A percentile compares a stretch with the other conserved stretches of the same genome.
phyloP scores from a whole-genome alignment of 2,329 filamentous ascomycete species.

The Penicillium sp. region DNA sequence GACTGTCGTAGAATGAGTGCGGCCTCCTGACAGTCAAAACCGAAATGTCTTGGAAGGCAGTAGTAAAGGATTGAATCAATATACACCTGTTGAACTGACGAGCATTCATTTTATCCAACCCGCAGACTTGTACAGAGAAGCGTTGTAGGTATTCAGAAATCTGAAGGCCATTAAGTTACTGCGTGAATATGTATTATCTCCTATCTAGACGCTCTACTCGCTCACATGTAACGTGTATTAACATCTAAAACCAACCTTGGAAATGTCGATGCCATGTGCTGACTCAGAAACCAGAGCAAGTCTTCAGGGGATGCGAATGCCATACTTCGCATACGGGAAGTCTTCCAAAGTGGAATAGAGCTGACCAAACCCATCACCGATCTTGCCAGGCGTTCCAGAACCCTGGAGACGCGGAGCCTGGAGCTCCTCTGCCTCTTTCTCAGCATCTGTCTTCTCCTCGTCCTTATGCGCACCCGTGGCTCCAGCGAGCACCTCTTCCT shows the following conservation, averaged over 20 bases:
- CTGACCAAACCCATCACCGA: slow-evolving; percentile 61
- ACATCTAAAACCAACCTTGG: background rate
- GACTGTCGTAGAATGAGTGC: background rate
- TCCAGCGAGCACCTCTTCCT: slow-evolving; percentile 80
- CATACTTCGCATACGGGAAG: slow-evolving; percentile 60
- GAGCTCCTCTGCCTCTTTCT: slow-evolving; percentile 39
- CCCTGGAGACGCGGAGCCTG: slow-evolving; percentile 37
- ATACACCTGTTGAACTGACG: too few relatives aligned
- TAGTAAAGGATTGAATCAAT: too few relatives aligned
- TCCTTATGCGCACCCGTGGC: slow-evolving; percentile 68
- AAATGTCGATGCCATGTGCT: background rate
- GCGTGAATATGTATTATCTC: background rate
- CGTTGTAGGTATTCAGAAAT: background rate
- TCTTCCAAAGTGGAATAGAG: slow-evolving; percentile 52
- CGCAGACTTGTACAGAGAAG: background rate
- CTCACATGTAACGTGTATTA: background rate
- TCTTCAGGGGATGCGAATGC: slow-evolving; percentile 42
- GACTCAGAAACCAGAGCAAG: background rate
- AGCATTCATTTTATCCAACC: background rate
- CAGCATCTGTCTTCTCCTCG: slow-evolving; percentile 41
- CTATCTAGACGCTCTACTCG: background rate
- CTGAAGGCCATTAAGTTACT: background rate
- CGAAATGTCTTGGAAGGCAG: too few relatives aligned
- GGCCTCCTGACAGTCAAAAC: too few relatives aligned
- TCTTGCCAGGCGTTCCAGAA: slow-evolving; percentile 50